Evolutionary conservation across 2,329 filamentous ascomycete species (phyloP), one percentile per base, ranked within the genome.

Genomic region (Xylaria sp.): DNA sequence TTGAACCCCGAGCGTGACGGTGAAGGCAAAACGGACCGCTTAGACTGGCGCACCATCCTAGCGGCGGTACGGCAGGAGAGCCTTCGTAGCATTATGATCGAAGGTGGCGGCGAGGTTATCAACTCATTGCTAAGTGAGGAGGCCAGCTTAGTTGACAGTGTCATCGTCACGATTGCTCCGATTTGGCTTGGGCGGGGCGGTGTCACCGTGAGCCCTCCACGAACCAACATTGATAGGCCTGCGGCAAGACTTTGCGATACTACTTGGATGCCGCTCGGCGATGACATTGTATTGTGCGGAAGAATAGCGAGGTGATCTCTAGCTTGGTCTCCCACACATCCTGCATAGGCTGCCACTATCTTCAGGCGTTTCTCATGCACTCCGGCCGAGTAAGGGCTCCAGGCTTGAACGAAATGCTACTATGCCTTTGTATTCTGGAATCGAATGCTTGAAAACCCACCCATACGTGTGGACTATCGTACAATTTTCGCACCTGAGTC

Each of bases 81-180:
- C 1, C 82, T 97, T 54, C 80, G 81, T 62, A 97, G 94, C 77
- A 85, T 98, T 67, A 98, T 98, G 95, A 86, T 98, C 58, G 95
- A 98, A 79, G 95, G 95, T 0, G 95, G 95, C 12, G 94, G 88
- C 0, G 84, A 85, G 12, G 89, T 98, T 41, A 93, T 98, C 78
- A 97, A 96, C 78, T 88, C 91, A 46, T 81, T 98, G 20, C 84
- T 98, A 48, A 84, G 87, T 2, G 82, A 83, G 33, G 88, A 90
- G 75, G 83, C 88, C 18, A 75, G 79, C n/a, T 82, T 94, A 9
- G 84, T 97, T 51, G 87, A 93, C 77, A 91, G 91, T 1, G 90
- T 97, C 58, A 92, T 98, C 75, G 86, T 98, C 67, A 98, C 95
- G 0, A 90, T 98, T 76, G 94, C 95, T 2, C 95, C 95, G 9